Evolutionary conservation across 83 land plant genomes (phyloP).

Genomic region (Diphasiastrum complanatum): DNA sequence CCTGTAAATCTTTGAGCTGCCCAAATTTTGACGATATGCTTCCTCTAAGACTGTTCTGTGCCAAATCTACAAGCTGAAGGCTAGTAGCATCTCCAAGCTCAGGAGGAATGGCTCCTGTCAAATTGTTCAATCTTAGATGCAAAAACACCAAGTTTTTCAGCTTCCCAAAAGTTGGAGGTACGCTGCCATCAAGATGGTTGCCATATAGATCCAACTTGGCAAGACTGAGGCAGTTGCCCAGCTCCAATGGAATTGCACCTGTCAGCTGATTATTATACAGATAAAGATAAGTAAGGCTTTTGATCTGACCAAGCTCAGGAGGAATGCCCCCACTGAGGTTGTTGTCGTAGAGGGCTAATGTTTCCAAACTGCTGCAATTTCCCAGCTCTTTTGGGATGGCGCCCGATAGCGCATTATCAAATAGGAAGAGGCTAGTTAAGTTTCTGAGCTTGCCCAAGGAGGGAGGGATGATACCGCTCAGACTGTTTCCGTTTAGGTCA

Average conservation of each 20-base stretch:
- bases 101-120: constrained; percentile 12
- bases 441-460: not conserved
- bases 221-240: constrained; percentile 4
- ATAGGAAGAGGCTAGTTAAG: not conserved
- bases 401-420: not conserved
- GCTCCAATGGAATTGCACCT: not conserved
- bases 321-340: not conserved
- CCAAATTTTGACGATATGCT: constrained; percentile 42
- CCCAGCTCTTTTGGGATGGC: not conserved
- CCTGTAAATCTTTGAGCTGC: constrained; percentile 29
- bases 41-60: constrained; percentile 50
- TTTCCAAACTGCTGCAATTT: not conserved
- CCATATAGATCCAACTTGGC: not conserved
- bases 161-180: not conserved
- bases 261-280: not conserved
- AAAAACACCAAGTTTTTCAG: not conserved
- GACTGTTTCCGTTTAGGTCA: not conserved
- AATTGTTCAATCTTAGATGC: not conserved
- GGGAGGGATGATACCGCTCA: not conserved
- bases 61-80: constrained; percentile 41
- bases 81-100: constrained; percentile 30
- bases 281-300: not conserved
- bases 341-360: not conserved
- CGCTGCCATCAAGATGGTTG: not conserved
- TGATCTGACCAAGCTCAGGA: not conserved